These are phyloP conservation scores for Nitzschia sp. DNA, from an alignment of 108 stramenopile genomes.

Conservation along the genomic window DNA sequence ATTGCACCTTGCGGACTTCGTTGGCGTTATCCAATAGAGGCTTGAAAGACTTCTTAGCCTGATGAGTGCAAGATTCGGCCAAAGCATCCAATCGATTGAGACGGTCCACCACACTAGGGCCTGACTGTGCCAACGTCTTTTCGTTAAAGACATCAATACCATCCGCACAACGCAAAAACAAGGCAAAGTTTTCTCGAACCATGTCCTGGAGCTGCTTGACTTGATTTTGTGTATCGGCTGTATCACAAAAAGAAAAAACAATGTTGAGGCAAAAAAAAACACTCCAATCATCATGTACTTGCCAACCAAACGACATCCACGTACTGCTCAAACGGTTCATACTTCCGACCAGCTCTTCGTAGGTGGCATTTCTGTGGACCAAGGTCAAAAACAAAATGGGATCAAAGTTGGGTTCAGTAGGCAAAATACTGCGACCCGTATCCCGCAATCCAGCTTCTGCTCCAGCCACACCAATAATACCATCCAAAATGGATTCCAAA, in stretches of 20 bases:
- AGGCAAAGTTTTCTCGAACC: constrained; percentile 84
- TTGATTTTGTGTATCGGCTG: constrained; percentile 80
- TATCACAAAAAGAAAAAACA: constrained; percentile 9
- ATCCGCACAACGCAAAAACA: constrained; percentile 87
- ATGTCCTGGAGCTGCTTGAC: constrained; percentile 77
- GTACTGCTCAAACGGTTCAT: constrained; percentile 76
- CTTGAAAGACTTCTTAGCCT: constrained; percentile 83
- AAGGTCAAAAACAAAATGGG: constrained; percentile 85
- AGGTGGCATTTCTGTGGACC: constrained; percentile 75
- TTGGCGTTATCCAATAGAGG: constrained; percentile 86
- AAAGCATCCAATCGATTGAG: constrained; percentile 72
- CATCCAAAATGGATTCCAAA: constrained; percentile 62
- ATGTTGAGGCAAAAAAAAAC: background rate
- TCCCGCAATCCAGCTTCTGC: constrained; percentile 9
- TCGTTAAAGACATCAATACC: constrained; percentile 79
- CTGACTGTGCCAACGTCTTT: constrained; percentile 38
- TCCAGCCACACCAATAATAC: constrained; percentile 39
- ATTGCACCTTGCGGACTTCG: constrained; percentile 87
- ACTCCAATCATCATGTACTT: background rate
- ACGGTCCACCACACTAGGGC: constrained; percentile 56
- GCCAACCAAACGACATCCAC: constrained; percentile 24
- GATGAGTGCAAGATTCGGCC: constrained; percentile 68
- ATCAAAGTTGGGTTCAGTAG: constrained; percentile 77
- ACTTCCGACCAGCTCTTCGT: constrained; percentile 64
- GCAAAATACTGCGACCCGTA: constrained; percentile 58